A percentile compares a stretch with the other conserved stretches of the same genome.
phyloP scores from a whole-genome alignment of 768 basidiomycete species.

The Hebeloma cylindrosporum region DNA sequence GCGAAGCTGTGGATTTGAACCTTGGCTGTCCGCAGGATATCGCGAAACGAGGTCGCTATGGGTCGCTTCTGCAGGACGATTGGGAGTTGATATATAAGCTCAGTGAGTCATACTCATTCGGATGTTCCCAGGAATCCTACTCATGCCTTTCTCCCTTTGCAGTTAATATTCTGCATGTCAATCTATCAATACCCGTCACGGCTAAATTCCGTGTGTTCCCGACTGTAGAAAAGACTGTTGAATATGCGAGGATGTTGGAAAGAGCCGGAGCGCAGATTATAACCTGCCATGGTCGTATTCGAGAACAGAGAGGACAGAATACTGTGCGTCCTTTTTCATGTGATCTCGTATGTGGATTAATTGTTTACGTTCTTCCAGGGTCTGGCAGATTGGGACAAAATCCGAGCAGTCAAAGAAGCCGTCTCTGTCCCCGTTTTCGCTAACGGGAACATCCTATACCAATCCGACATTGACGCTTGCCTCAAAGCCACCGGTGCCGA shows the following conservation, averaged over 20 bases:
- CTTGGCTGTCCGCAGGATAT: slow-evolving; percentile 96
- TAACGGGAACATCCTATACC: slow-evolving; percentile 92
- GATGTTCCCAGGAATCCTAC: background rate
- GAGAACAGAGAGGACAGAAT: slow-evolving; percentile 89
- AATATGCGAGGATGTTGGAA: slow-evolving; percentile 96
- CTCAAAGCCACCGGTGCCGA: slow-evolving; percentile 84
- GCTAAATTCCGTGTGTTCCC: slow-evolving; percentile 95
- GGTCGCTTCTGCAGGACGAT: slow-evolving; percentile 90
- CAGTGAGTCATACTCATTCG: slow-evolving; percentile 44
- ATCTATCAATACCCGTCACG: slow-evolving; percentile 89
- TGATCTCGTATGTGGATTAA: background rate
- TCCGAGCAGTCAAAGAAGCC: slow-evolving; percentile 86
- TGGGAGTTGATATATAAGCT: slow-evolving; percentile 86
- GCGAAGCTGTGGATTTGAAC: slow-evolving; percentile 95
- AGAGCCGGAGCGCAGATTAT: slow-evolving; percentile 93
- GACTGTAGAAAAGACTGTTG: slow-evolving; percentile 81
- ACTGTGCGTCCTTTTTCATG: slow-evolving; percentile 45
- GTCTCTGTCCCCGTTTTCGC: slow-evolving; percentile 94
- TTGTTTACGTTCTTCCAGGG: slow-evolving; percentile 47
- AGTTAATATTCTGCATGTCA: slow-evolving; percentile 86
- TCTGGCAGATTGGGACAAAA: slow-evolving; percentile 86
- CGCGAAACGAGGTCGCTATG: slow-evolving; percentile 83
- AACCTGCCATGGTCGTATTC: slow-evolving; percentile 87
- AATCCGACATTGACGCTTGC: slow-evolving; percentile 79
- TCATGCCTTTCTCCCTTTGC: background rate